phyloP scores from a whole-genome alignment of 2,329 filamentous ascomycete genomes.

The Talaromyces sp. region DNA sequence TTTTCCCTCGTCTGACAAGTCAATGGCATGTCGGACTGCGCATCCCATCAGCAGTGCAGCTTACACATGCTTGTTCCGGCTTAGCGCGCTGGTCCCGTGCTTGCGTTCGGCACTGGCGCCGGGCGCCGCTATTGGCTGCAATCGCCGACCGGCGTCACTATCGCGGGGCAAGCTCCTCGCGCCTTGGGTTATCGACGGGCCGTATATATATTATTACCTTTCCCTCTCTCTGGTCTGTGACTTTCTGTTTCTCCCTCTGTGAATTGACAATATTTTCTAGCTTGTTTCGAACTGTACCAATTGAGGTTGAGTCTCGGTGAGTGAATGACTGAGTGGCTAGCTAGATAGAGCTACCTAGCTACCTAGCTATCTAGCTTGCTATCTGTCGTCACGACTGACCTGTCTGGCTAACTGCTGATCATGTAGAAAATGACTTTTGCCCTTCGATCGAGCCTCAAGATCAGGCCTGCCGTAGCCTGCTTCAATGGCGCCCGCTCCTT shows the following conservation, averaged over 20 bases:
- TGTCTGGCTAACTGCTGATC: neutral
- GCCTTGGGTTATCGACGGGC: neutral
- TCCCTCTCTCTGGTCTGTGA: neutral
- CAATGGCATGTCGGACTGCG: neutral
- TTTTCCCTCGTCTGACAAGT: neutral
- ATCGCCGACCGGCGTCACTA: constrained; percentile 5
- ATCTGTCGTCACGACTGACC: neutral
- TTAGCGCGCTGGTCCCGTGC: neutral
- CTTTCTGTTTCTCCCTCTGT: neutral
- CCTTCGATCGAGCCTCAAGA: constrained; percentile 29
- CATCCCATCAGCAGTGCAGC: neutral
- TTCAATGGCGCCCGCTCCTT: constrained; percentile 30
- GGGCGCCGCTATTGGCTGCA: constrained; percentile 4
- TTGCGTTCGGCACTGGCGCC: neutral
- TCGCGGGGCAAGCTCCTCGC: neutral
- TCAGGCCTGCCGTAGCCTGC: constrained; percentile 26
- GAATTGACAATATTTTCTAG: neutral
- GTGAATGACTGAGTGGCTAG: neutral
- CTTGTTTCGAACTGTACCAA: neutral
- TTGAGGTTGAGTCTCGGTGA: neutral
- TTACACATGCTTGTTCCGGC: constrained; percentile 1
- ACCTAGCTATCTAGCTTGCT: neutral
- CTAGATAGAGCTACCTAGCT: neutral
- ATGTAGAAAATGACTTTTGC: constrained; percentile 27
- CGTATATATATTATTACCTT: neutral